Conservation (phyloP, 2,329 filamentous ascomycete species). For the Aspergillus clavatus region DNA sequence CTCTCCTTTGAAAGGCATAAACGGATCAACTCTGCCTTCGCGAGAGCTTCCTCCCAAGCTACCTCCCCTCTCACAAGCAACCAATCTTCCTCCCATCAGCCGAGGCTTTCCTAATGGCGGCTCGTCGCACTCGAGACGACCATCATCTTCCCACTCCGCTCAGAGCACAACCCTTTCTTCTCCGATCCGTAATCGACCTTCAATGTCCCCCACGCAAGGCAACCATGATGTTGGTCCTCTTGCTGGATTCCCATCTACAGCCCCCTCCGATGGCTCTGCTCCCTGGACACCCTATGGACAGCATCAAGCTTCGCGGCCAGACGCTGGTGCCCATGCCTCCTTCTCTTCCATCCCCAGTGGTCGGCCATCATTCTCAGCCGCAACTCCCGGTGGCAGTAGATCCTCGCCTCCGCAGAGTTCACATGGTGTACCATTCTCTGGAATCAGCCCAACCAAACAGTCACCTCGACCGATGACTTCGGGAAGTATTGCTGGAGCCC, state of each 20-base stretch:
- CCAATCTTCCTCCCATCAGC: constrained; percentile 26
- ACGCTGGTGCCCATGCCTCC: constrained; percentile 22
- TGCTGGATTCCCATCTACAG: constrained; percentile 38
- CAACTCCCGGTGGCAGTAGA: constrained; percentile 28
- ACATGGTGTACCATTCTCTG: constrained; percentile 37
- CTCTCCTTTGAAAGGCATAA: constrained; percentile 30
- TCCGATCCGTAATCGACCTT: constrained; percentile 43
- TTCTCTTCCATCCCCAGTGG: constrained; percentile 28
- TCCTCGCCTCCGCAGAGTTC: constrained; percentile 37
- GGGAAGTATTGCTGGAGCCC: constrained; percentile 29
- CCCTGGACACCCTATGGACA: constrained; percentile 33
- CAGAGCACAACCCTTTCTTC: constrained; percentile 32
- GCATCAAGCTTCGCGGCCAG: constrained; percentile 27
- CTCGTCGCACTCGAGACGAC: constrained; percentile 34
- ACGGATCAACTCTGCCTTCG: constrained; percentile 24
- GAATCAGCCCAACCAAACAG: constrained; percentile 45
- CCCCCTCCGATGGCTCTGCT: constrained; percentile 24
- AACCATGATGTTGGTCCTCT: constrained; percentile 46
- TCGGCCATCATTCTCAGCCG: constrained; percentile 31
- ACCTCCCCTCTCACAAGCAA: constrained; percentile 25
- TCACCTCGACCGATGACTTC: constrained; percentile 38
- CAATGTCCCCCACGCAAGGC: constrained; percentile 48
- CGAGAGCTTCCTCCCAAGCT: constrained; percentile 22
- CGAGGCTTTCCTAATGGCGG: constrained; percentile 15
- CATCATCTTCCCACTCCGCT: constrained; percentile 40